These are phyloP conservation scores for Diaporthe batatas DNA, from an alignment of 2,329 filamentous ascomycete genomes.

Conservation along the genomic window DNA sequence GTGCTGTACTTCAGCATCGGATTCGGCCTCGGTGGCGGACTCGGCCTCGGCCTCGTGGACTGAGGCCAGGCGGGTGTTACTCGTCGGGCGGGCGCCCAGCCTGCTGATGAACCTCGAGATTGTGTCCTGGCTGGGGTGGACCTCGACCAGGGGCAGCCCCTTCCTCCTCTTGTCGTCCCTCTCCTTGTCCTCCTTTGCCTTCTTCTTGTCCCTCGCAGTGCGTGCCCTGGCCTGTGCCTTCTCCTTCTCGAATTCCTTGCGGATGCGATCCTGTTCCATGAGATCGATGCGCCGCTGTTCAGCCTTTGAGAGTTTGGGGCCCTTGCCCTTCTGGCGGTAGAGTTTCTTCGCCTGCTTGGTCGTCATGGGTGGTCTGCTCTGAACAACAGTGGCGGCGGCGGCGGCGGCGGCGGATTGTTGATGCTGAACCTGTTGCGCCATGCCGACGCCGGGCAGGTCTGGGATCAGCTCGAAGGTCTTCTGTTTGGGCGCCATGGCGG, in stretches of 20 bases:
- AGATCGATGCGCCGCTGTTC: slow-evolving; percentile 58
- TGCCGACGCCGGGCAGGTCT: slow-evolving; percentile 44
- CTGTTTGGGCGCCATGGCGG: slow-evolving; percentile 53
- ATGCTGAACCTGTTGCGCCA: slow-evolving; percentile 12
- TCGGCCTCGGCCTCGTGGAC: slow-evolving; percentile 27
- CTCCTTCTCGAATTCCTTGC: slow-evolving; percentile 65
- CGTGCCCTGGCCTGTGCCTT: slow-evolving; percentile 63
- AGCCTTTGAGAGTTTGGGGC: slow-evolving; percentile 57
- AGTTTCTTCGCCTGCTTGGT: slow-evolving; percentile 62
- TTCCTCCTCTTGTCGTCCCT: slow-evolving; percentile 64
- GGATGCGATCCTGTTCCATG: slow-evolving; percentile 67
- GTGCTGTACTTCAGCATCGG: not conserved
- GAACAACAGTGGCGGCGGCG: slow-evolving; percentile 35
- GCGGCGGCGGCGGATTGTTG: slow-evolving; percentile 1
- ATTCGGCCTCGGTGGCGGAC: slow-evolving; percentile 22
- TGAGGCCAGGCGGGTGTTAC: slow-evolving; percentile 41
- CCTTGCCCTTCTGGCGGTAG: slow-evolving; percentile 58
- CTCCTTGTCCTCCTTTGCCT: slow-evolving; percentile 64
- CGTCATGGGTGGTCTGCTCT: slow-evolving; percentile 59
- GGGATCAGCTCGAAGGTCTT: slow-evolving; percentile 48
- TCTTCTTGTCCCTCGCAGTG: slow-evolving; percentile 66
- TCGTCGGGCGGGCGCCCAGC: slow-evolving; percentile 50
- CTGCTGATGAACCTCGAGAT: slow-evolving; percentile 66
- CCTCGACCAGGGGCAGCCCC: slow-evolving; percentile 66
- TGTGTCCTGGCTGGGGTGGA: slow-evolving; percentile 69